These are phyloP conservation scores for Clonostachys chloroleuca DNA, from an alignment of 2,329 filamentous ascomycete genomes.

Conservation along the genomic window DNA sequence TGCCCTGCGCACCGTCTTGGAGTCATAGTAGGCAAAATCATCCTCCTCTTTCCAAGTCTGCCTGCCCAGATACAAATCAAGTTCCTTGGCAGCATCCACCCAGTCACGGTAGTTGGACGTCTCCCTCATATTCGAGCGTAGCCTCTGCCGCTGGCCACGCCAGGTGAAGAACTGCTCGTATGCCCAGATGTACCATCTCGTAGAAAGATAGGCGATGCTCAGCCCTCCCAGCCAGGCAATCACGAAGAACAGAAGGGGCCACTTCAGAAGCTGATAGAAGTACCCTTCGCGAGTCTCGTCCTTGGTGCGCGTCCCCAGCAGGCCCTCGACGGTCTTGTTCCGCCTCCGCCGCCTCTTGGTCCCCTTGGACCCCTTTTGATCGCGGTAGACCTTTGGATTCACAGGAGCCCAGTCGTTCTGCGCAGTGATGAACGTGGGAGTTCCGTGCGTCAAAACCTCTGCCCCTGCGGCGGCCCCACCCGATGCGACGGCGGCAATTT, in stretches of 20 bases:
- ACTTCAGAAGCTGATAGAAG: constrained; percentile 84
- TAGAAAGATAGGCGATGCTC: constrained; percentile 68
- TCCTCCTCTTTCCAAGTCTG: constrained; percentile 76
- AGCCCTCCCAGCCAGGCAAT: constrained; percentile 76
- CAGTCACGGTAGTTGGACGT: constrained; percentile 79
- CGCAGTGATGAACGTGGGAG: constrained; percentile 69
- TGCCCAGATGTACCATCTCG: constrained; percentile 81
- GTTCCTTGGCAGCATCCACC: constrained; percentile 70
- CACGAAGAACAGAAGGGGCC: constrained; percentile 80
- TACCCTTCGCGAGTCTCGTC: constrained; percentile 96
- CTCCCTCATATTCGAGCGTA: constrained; percentile 67
- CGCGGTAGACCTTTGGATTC: constrained; percentile 58
- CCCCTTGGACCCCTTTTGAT: constrained; percentile 18
- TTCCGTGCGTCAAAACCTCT: constrained; percentile 16
- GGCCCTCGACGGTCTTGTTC: constrained; percentile 28
- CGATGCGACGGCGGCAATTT: constrained; percentile 27
- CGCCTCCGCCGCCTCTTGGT: constrained; percentile 16
- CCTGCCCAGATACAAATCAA: constrained; percentile 80
- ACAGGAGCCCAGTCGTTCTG: constrained; percentile 96
- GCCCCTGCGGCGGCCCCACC: constrained; percentile 31
- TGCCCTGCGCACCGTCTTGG: constrained; percentile 74
- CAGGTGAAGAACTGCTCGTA: constrained; percentile 93
- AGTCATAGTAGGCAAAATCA: constrained; percentile 82
- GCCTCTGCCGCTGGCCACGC: constrained; percentile 70
- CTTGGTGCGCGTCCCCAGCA: constrained; percentile 57